phyloP scores from a whole-genome alignment of 345 rosid genomes.

The Lagerstroemia speciosa region DNA sequence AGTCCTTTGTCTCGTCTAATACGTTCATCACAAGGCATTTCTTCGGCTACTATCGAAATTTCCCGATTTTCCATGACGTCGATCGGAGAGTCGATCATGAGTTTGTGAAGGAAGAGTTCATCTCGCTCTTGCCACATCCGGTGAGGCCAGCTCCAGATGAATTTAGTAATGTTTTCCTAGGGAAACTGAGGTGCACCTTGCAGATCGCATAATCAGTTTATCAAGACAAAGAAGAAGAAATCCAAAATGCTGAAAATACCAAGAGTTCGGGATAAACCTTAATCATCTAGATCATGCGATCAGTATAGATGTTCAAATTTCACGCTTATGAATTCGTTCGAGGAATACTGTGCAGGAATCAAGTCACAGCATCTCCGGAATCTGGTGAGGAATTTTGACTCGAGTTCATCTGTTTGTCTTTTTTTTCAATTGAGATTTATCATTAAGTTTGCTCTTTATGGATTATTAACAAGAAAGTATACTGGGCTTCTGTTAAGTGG shows the following conservation, averaged over 20 bases:
- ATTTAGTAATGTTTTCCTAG: slow-evolving; percentile 63
- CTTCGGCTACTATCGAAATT: neutral
- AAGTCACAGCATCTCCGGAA: slow-evolving; percentile 9
- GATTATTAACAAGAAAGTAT: too few species aligned
- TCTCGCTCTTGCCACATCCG: slow-evolving; percentile 39
- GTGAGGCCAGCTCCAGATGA: slow-evolving; percentile 58
- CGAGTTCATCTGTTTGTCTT: neutral
- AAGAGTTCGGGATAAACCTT: neutral
- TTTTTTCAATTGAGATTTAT: too few species aligned
- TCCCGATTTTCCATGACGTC: slow-evolving; percentile 42
- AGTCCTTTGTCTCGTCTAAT: too few species aligned
- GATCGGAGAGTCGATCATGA: slow-evolving; percentile 54
- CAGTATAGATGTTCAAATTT: too few species aligned
- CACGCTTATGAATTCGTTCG: too few species aligned
- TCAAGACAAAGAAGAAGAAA: neutral
- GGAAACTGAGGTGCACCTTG: slow-evolving; percentile 41
- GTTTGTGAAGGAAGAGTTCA: slow-evolving; percentile 52
- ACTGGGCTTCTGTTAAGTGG: too few species aligned
- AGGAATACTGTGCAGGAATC: slow-evolving; percentile 6
- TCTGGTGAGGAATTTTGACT: slow-evolving; percentile 7
- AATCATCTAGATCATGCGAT: too few species aligned
- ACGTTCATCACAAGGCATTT: neutral
- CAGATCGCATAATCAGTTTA: neutral
- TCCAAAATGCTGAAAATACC: neutral
- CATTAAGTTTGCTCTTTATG: too few species aligned